A percentile compares a stretch with the other conserved stretches of the same genome.
Evolutionary conservation across 2,329 filamentous ascomycete species (phyloP).

Genomic region (Fusarium buxicola): DNA sequence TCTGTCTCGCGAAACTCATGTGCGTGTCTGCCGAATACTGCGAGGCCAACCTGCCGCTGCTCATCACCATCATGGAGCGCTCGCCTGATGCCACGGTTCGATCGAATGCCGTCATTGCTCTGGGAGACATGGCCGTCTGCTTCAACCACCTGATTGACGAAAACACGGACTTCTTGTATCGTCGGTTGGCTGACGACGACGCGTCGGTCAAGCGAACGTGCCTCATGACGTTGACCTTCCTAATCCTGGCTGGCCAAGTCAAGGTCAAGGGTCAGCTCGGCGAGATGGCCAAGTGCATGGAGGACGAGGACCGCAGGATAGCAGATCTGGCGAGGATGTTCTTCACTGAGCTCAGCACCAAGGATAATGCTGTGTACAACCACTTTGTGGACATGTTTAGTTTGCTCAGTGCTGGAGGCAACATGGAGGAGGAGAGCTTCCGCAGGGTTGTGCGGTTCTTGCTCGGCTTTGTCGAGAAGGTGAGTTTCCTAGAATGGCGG

Average conservation of each 20-base stretch:
- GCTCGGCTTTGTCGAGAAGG: conserved; percentile 97
- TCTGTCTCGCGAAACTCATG: conserved; percentile 98
- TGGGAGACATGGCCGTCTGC: conserved; percentile 99
- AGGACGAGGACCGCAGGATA: conserved; percentile 94
- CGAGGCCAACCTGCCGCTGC: conserved; percentile 88
- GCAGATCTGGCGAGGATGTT: conserved; percentile 97
- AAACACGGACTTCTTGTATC: conserved; percentile 98
- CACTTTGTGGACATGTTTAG: conserved; percentile 99
- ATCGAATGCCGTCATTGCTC: conserved; percentile 94
- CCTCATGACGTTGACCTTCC: conserved; percentile 97
- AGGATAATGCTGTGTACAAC: conserved; percentile 99
- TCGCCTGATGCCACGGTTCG: conserved; percentile 92
- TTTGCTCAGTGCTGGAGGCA: conserved; percentile 83
- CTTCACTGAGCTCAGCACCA: conserved; percentile 96
- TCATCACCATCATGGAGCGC: conserved; percentile 98
- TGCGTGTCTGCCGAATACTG: conserved; percentile 98
- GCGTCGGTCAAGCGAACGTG: conserved; percentile 95
- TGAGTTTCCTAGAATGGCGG: conserved; percentile 55
- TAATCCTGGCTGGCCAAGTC: conserved; percentile 96
- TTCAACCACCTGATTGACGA: conserved; percentile 99
- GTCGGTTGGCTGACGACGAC: conserved; percentile 88
- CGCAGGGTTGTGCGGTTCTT: conserved; percentile 91
- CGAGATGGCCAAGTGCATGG: conserved; percentile 98
- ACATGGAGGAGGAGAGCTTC: conserved; percentile 86
- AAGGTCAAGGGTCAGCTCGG: conserved; percentile 99